Evolutionary conservation across 768 basidiomycete genomes (phyloP).

Genomic region (Galerina marginata): DNA sequence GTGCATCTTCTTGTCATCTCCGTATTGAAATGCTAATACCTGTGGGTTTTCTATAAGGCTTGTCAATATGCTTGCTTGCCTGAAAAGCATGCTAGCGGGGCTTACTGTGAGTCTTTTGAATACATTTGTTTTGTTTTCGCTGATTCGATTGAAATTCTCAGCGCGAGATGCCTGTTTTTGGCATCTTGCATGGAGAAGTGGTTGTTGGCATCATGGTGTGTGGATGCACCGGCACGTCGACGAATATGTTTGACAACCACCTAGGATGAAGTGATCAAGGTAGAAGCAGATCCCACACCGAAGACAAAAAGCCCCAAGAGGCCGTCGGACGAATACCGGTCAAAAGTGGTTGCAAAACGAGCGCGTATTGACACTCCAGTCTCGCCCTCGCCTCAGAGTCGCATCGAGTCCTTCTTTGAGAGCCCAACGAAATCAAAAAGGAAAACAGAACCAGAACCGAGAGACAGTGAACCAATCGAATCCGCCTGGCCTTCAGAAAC

Average conservation of each 20-base stretch:
- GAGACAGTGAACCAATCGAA: neutral
- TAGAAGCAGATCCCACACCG: neutral
- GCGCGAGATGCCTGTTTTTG: slow-evolving; percentile 89
- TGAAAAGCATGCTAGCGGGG: slow-evolving; percentile 59
- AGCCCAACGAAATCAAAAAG: slow-evolving; percentile 15
- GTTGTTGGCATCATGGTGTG: slow-evolving; percentile 79
- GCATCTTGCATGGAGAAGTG: slow-evolving; percentile 66
- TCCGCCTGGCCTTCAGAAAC: neutral
- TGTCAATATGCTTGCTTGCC: slow-evolving; percentile 69
- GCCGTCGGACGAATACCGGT: neutral
- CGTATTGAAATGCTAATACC: neutral
- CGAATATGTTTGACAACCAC: neutral
- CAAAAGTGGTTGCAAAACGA: slow-evolving; percentile 8
- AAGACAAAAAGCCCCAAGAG: slow-evolving; percentile 13
- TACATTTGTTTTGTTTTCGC: neutral
- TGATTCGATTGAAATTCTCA: slow-evolving; percentile 29
- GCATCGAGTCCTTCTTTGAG: slow-evolving; percentile 17
- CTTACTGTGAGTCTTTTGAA: slow-evolving; percentile 48
- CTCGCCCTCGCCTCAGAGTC: slow-evolving; percentile 9
- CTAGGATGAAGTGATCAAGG: slow-evolving; percentile 58
- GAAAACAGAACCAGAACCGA: neutral
- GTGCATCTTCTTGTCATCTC: slow-evolving; percentile 19
- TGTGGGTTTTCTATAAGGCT: slow-evolving; percentile 48
- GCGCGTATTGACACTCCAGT: neutral
- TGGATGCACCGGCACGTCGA: neutral